Percentiles rank a stretch among this genome's conserved stretches.
Conservation (phyloP, 768 basidiomycete genomes). For the Leucosporidium yakuticum region DNA sequence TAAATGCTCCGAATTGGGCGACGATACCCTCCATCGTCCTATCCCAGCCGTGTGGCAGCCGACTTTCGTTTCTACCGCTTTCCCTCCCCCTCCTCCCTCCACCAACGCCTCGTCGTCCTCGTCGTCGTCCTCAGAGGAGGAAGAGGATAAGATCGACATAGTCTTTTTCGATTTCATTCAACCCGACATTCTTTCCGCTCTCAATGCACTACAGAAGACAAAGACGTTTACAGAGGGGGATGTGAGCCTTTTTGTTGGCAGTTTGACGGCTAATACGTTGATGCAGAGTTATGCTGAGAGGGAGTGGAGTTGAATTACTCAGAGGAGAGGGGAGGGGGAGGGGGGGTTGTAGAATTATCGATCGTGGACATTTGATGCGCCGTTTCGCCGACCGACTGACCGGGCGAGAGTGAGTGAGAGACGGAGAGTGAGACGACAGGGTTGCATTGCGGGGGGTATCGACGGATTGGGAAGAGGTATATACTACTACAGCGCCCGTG, state of each 20-base stretch:
- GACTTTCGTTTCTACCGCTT: conserved; percentile 59
- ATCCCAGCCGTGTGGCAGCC: conserved; percentile 52
- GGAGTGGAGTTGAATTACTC: background rate
- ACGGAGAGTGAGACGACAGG: too few species aligned
- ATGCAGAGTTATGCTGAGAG: conserved; percentile 55
- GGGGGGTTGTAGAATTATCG: too few species aligned
- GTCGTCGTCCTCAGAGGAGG: too few species aligned
- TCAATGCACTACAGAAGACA: conserved; percentile 53
- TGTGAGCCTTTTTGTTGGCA: conserved; percentile 52
- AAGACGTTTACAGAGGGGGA: conserved; percentile 54
- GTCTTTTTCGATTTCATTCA: conserved; percentile 70
- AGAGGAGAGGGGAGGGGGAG: too few species aligned
- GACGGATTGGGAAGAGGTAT: too few species aligned
- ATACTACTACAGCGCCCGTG: too few species aligned
- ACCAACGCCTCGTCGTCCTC: too few species aligned
- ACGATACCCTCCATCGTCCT: conserved; percentile 63
- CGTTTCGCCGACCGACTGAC: too few species aligned
- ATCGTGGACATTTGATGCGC: too few species aligned
- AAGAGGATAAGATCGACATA: conserved; percentile 58
- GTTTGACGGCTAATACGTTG: conserved; percentile 51
- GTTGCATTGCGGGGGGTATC: too few species aligned
- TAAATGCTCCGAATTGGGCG: conserved; percentile 63
- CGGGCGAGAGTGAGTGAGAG: too few species aligned
- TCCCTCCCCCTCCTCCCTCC: conserved; percentile 36
- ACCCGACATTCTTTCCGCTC: conserved; percentile 45